A percentile compares a stretch with the other conserved stretches of the same genome.
Conservation (phyloP, 352 stramenopile species). For the Saprolegnia parasitica region DNA sequence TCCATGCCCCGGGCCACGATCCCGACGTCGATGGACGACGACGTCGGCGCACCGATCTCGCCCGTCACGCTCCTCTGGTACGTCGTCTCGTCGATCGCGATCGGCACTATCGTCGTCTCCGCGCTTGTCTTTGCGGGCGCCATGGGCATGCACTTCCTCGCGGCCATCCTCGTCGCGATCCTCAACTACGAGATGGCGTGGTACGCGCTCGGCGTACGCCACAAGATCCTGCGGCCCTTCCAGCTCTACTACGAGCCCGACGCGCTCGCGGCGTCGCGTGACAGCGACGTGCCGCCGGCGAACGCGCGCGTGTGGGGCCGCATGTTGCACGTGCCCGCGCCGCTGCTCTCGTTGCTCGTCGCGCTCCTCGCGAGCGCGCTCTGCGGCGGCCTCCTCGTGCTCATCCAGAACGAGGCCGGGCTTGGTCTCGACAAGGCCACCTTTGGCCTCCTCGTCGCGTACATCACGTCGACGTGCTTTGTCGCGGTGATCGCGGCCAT, state of each 20-base stretch:
- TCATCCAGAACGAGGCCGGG: conserved; percentile 16
- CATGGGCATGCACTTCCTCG: conserved; percentile 18
- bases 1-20: conserved; percentile 1
- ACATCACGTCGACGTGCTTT: conserved; percentile 23
- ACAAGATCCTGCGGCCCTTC: conserved; percentile 25
- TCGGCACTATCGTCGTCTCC: conserved; percentile 15
- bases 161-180: conserved; percentile 10
- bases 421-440: neutral
- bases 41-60: neutral
- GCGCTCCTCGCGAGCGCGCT: conserved; percentile 3
- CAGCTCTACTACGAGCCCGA: conserved; percentile 28
- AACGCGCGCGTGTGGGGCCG: neutral
- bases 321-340: neutral
- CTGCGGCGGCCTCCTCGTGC: neutral
- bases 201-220: conserved; percentile 19
- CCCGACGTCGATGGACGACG: neutral
- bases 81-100: conserved; percentile 19
- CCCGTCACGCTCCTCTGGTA: conserved; percentile 4
- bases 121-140: neutral
- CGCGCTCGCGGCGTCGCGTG: conserved; percentile 12
- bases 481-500: conserved; percentile 18
- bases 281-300: neutral
- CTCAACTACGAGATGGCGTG: conserved; percentile 30
- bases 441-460: conserved; percentile 15
- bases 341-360: neutral